Evolutionary conservation across 2,329 filamentous ascomycete genomes (phyloP).

Genomic region (Fusarium falciforme): DNA sequence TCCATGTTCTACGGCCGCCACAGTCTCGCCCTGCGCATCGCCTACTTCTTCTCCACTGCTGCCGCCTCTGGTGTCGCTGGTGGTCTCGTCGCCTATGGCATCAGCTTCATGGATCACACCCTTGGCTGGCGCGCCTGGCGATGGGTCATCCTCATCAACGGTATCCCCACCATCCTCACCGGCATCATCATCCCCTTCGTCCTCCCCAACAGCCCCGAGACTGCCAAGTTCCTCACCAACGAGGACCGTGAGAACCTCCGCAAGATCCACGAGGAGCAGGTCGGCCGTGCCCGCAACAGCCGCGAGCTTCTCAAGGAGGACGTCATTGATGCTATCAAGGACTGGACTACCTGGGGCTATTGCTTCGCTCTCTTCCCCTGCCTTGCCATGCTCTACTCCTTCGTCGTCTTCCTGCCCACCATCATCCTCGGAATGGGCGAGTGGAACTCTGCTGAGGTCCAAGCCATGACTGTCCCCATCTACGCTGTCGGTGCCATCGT

Average conservation of each 20-base stretch:
- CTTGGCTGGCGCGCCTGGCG: slow-evolving; percentile 71
- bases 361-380: slow-evolving; percentile 69
- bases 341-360: slow-evolving; percentile 75
- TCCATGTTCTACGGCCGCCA: slow-evolving; percentile 73
- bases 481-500: slow-evolving; percentile 72
- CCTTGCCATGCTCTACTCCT: slow-evolving; percentile 76
- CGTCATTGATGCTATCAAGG: slow-evolving; percentile 48
- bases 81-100: slow-evolving; percentile 73
- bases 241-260: slow-evolving; percentile 60
- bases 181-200: slow-evolving; percentile 66
- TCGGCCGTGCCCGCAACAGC: slow-evolving; percentile 41
- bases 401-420: slow-evolving; percentile 74
- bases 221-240: slow-evolving; percentile 52
- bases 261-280: slow-evolving; percentile 60
- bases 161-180: slow-evolving; percentile 58
- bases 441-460: slow-evolving; percentile 67
- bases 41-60: slow-evolving; percentile 70
- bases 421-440: slow-evolving; percentile 72
- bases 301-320: slow-evolving; percentile 44
- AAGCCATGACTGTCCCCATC: slow-evolving; percentile 76
- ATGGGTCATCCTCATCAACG: slow-evolving; percentile 72
- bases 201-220: slow-evolving; percentile 69
- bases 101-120: slow-evolving; percentile 71
- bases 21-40: slow-evolving; percentile 70
- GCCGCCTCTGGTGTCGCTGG: slow-evolving; percentile 73